Evolutionary conservation across 352 stramenopile genomes (phyloP).

Genomic region (Phytophthora cryptogea): DNA sequence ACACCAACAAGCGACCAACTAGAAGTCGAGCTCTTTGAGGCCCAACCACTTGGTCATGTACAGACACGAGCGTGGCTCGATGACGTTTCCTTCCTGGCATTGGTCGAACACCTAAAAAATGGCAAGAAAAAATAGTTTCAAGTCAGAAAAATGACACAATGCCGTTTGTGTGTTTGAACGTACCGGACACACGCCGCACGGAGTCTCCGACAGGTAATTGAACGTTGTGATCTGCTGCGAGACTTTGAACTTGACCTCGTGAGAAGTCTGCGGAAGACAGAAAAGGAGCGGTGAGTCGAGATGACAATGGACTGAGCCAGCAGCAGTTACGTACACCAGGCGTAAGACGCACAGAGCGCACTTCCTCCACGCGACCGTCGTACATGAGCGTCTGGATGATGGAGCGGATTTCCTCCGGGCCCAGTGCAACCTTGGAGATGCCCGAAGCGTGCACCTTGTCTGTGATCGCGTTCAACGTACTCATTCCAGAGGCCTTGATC

Average conservation of each 20-base stretch:
- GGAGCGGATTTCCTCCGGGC: constrained; percentile 88
- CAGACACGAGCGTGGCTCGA: constrained; percentile 90
- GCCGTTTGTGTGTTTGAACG: constrained; percentile 13
- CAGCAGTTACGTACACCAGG: constrained; percentile 55
- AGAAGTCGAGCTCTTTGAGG: constrained; percentile 88
- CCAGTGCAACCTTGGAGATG: constrained; percentile 91
- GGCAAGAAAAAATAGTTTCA: constrained; percentile 6
- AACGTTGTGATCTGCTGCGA: constrained; percentile 86
- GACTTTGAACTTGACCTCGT: constrained; percentile 90
- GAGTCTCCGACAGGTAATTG: constrained; percentile 89
- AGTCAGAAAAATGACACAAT: constrained; percentile 16
- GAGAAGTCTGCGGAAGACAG: constrained; percentile 44
- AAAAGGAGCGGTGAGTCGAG: constrained; percentile 7
- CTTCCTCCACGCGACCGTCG: constrained; percentile 90
- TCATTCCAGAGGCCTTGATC: constrained; percentile 87
- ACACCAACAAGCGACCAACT: neutral
- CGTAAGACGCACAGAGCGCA: constrained; percentile 77
- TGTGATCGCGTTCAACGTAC: constrained; percentile 87
- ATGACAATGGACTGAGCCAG: neutral
- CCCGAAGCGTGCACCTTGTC: constrained; percentile 90
- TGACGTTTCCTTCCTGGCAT: constrained; percentile 91
- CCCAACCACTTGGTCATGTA: constrained; percentile 93
- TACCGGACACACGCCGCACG: constrained; percentile 88
- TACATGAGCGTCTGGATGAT: constrained; percentile 95
- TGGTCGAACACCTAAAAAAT: constrained; percentile 83